These are phyloP conservation scores for Diaporthe velutina DNA, from an alignment of 2,329 filamentous ascomycete genomes.

Conservation along the genomic window DNA sequence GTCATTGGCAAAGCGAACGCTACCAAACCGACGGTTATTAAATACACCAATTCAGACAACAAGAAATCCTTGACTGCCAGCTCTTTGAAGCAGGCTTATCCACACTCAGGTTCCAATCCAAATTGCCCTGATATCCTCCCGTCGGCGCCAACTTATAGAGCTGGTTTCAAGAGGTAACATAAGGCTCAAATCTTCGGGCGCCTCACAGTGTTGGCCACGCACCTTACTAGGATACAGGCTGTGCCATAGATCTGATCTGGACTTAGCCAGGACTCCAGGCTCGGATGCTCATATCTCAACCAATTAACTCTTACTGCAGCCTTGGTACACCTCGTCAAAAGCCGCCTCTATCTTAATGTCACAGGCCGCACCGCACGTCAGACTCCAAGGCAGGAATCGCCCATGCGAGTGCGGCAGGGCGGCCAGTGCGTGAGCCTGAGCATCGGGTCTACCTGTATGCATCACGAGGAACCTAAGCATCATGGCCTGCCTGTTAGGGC, in stretches of 20 bases:
- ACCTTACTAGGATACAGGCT: not conserved
- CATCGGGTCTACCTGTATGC: not conserved
- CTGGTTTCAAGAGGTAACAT: not conserved
- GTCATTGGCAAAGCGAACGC: not conserved
- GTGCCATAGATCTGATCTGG: not conserved
- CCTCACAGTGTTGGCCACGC: not conserved
- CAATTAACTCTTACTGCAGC: not conserved
- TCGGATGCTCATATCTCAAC: not conserved
- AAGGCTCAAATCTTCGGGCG: not conserved
- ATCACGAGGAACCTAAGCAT: not conserved
- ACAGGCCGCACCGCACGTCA: not conserved
- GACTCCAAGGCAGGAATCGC: not conserved
- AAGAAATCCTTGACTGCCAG: not conserved
- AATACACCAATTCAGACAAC: not conserved
- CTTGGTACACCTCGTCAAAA: not conserved
- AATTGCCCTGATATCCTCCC: not conserved
- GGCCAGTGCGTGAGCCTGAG: not conserved
- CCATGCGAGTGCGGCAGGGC: not conserved
- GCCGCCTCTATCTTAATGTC: not conserved
- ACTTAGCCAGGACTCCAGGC: not conserved
- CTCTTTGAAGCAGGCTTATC: not conserved
- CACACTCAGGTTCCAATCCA: not conserved
- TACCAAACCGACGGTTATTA: not conserved
- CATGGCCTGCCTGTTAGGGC: constrained; percentile 23
- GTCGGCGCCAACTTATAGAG: not conserved